Base-by-base conservation (phyloP, 345 rosid species). In the Geranium brycei region DNA sequence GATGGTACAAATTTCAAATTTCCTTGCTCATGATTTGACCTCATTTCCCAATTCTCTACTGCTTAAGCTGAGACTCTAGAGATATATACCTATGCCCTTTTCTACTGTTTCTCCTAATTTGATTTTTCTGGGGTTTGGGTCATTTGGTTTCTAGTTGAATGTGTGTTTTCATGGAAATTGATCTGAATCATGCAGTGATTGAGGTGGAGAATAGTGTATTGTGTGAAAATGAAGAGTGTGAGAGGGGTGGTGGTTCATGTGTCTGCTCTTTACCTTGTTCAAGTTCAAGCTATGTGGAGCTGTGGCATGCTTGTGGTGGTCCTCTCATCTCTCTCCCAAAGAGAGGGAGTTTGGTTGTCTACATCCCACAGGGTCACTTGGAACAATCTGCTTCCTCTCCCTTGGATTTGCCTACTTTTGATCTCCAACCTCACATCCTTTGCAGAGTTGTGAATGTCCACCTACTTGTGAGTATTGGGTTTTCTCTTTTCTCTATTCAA, bases 261-360 rank as follows among this genome's bases (percentile, higher is more conserved):
- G 72, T 69, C 58, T 65, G 58, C 77, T 60, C 81, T 74, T 67
- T 86, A 18, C 68, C 84, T 68, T 71, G 76, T 68, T 75, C 82
- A 19, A 76, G 91, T 62, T 83, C 95, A 51, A 78, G 82, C 32
- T 89, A 86, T 81, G 77, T 84, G 66, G 96, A 85, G 81, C 89
- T 88, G 2, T 88, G 95, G 95, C 91, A 85, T 78, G 96, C 96
- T 67, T 86, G 92, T 76, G 96, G 92, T 76, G 96, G 96, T 14
- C 95, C 95, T 69, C 89, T 85, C 59, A 76, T 84, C 69, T 83
- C 79, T 55, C 88, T 89, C 35, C 95, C 91, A 68, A 85, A 80
- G 71, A 85, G 81, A 78, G 96, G 90, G 72, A 84, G 82, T 80
- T 84, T 81, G 67, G 83, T 89, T 69, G 87, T 82, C 57, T 89